phyloP scores from a whole-genome alignment of 139 green algal genomes.

The Auxenochlorella protothecoides region DNA sequence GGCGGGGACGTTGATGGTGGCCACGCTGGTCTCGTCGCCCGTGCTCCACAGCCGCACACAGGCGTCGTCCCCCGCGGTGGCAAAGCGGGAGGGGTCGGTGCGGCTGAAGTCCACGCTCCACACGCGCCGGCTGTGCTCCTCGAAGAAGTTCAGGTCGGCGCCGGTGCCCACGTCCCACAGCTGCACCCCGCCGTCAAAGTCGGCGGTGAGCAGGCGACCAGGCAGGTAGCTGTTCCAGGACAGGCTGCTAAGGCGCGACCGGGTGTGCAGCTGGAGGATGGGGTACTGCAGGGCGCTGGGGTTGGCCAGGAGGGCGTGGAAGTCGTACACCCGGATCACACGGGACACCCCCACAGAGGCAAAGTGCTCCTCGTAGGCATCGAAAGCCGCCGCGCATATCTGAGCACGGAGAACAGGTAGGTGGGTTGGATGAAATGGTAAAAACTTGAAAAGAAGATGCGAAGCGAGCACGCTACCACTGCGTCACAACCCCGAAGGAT shows the following conservation, averaged over 20 bases:
- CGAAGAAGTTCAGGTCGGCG: constrained; percentile 25
- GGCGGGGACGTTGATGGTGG: constrained; percentile 42
- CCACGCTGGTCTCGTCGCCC: constrained; percentile 27
- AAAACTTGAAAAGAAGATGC: too few species aligned
- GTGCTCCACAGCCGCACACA: constrained; percentile 57
- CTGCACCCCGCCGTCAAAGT: constrained; percentile 56
- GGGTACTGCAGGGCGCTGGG: constrained; percentile 46
- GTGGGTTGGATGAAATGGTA: too few species aligned
- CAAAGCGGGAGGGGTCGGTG: constrained; percentile 52
- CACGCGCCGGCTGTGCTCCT: constrained; percentile 59
- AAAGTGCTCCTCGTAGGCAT: constrained; percentile 80
- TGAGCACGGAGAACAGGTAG: too few species aligned
- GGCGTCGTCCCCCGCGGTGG: constrained; percentile 16
- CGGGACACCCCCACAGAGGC: constrained; percentile 71
- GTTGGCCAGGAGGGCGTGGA: constrained; percentile 30
- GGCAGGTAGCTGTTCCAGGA: constrained; percentile 74
- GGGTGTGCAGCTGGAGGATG: constrained; percentile 21
- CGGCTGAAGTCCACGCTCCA: constrained; percentile 61
- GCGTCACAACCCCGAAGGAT: too few species aligned
- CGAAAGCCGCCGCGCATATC: constrained; percentile 41
- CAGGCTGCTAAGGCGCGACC: constrained; percentile 57
- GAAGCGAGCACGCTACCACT: too few species aligned
- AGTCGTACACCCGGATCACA: constrained; percentile 58
- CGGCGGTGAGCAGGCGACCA: constrained; percentile 40
- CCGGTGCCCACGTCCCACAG: constrained; percentile 49